Base-by-base conservation (phyloP, 371 early-diverging fungal genomes). In the Circinella umbellata region DNA sequence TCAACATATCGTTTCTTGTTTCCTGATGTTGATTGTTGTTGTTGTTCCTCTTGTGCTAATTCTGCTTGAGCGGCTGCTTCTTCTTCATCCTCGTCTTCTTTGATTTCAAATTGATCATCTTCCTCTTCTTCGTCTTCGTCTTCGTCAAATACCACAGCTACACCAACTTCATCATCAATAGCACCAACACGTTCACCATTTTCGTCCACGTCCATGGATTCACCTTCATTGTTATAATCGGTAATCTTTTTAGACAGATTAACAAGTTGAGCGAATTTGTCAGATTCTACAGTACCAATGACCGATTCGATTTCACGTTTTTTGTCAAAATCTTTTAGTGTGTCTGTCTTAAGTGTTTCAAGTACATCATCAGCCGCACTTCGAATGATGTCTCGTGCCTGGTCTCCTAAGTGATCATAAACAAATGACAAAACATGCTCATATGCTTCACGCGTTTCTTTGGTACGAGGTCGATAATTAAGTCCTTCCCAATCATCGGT, bases 231-330 rank as follows among this genome's bases (percentile, higher is more conserved):
- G 20, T 73, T 72, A 47, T 93, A 98, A 74, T 98, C 99, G 4
- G 96, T 96, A 61, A 99, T 94, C 75, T 95, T 93, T 73, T 96
- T 96, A 13, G 96, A 94, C 49, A 98, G 86, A 69, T 93, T 95
- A 49, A 98, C 88, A 18, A 98, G 87, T 66, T 91, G 91, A 17
- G 95, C 91, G 76, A 97, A 97, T 67, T 90, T 83, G 46, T 95
- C 94, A 20, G 93, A 88, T 34, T 85, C 68, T 18, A 97, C 77
- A 20, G 79, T 73, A 6, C 89, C 80, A 36, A 87, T 84, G 27
- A 96, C 77, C 9, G 95, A 77, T 75, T 96, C 97, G 20, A 96
- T 91, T 70, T 90, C 90, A 49, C 85, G 89, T 81, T 94, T 92
- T 76, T 94, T 95, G 73, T 96, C 98, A 57, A 91, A 88, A 72